Evolutionary conservation across 306 rosid genomes (phyloP), one percentile per base, ranked within the genome.

Genomic region (Vicia sativa): DNA sequence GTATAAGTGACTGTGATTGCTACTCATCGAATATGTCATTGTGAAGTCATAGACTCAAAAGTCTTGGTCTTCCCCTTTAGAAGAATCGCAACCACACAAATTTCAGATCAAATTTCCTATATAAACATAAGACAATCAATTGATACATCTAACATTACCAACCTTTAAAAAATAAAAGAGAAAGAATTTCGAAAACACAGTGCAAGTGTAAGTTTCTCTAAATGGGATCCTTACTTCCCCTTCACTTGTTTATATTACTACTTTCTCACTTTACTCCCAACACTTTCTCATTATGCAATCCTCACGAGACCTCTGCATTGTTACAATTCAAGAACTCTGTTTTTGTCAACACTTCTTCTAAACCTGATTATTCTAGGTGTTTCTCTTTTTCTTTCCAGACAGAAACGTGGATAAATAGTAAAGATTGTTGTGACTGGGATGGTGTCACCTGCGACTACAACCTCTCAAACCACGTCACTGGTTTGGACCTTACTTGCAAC

Each of bases 251-350:
- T 2, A 1, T 25, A 25, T 3, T 25, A 11, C 1, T 68, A 15
- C 7, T 53, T 38, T 7, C 55, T 53, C 52, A 38, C 38, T 38
- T 39, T 53, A 19, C 62, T 13, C 37, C 52, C 8, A 4, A 12
- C 10, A 52, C 72, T 53, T 38, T 3, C 50, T 53, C 63, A 1
- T 5, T 52, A 1, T 53, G 73, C 53, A 53, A 38, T 26, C 63
- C 2, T 25, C 15, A 53, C 23, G 73, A 68, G n/a, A 9, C 2
- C 41, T 67, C 48, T 18, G 61, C 46, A 16, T 67, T 67, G 21
- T 7, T 50, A 11, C 49, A 50, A 11, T 49, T 67, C 49, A 67
- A 67, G 26, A 54, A 38, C 54, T 68, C 73, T 3, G n/a, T 68
- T 39, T 2, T 4, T 41, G 4, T 54, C 16, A n/a, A 68, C 12